phyloP scores from a whole-genome alignment of 2,329 filamentous ascomycete species.

The Metarhizium album region DNA sequence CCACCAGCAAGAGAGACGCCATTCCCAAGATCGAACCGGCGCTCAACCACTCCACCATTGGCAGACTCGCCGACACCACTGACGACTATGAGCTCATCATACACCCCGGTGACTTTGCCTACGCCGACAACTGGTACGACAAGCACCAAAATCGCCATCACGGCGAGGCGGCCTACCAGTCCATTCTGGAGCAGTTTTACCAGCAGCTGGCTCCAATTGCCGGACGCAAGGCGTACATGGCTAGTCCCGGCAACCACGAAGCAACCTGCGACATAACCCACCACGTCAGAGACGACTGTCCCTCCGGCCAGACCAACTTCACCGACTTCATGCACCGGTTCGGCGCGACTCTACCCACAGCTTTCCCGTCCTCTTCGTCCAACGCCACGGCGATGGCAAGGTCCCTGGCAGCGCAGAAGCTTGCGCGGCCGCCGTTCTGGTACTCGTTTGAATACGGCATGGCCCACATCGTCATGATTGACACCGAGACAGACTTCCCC shows the following conservation, averaged over 20 bases:
- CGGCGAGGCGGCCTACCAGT: constrained; percentile 39
- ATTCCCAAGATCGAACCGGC: constrained; percentile 38
- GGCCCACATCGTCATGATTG: constrained; percentile 20
- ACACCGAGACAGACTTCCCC: constrained; percentile 21
- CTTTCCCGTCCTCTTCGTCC: constrained; percentile 37
- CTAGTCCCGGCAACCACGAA: constrained; percentile 44
- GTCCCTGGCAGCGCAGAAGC: constrained; percentile 33
- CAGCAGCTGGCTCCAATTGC: constrained; percentile 29
- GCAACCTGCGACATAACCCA: constrained; percentile 37
- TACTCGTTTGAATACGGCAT: constrained; percentile 18
- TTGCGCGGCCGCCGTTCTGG: constrained; percentile 15
- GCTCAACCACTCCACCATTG: constrained; percentile 48
- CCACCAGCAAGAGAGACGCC: constrained; percentile 33
- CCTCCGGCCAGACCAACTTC: constrained; percentile 47
- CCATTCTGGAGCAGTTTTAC: constrained; percentile 47
- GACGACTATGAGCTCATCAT: constrained; percentile 45
- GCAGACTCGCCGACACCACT: constrained; percentile 36
- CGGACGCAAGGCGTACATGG: constrained; percentile 40
- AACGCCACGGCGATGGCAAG: constrained; percentile 28
- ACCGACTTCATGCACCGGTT: constrained; percentile 49
- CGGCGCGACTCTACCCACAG: constrained; percentile 37
- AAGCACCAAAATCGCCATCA: constrained; percentile 34
- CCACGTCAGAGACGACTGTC: constrained; percentile 27
- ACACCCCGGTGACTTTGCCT: constrained; percentile 46
- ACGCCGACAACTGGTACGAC: constrained; percentile 47